phyloP scores from a whole-genome alignment of 768 basidiomycete species.

The Mycena epipterygia region DNA sequence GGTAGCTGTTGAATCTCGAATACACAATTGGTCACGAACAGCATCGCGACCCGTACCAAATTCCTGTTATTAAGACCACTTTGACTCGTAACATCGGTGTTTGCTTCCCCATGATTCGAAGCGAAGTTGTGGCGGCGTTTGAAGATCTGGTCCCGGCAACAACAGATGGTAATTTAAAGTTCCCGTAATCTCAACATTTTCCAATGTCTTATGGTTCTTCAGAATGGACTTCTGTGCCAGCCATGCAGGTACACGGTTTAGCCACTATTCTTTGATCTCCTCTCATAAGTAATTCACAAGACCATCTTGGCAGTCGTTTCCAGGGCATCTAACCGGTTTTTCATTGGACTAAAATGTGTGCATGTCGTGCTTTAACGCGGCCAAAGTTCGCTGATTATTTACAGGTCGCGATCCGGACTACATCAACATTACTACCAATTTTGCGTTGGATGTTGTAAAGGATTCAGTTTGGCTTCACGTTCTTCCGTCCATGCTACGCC shows the following conservation, averaged over 20 bases:
- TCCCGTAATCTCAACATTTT: neutral
- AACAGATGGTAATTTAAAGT: slow-evolving; percentile 42
- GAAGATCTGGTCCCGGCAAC: slow-evolving; percentile 50
- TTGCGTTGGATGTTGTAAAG: slow-evolving; percentile 3
- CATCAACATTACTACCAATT: slow-evolving; percentile 22
- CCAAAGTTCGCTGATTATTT: neutral
- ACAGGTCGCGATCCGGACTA: slow-evolving; percentile 32
- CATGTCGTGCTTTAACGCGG: neutral
- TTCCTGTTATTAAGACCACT: slow-evolving; percentile 45
- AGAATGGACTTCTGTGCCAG: slow-evolving; percentile 30
- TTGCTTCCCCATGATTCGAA: slow-evolving; percentile 55
- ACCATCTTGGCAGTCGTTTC: slow-evolving; percentile 20
- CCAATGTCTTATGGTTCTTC: neutral
- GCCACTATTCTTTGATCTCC: neutral
- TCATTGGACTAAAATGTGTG: slow-evolving; percentile 29
- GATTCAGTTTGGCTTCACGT: slow-evolving; percentile 14
- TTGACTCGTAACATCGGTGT: slow-evolving; percentile 55
- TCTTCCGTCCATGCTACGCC: slow-evolving; percentile 19
- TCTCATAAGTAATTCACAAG: neutral
- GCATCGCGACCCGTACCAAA: slow-evolving; percentile 46
- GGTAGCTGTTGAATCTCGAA: slow-evolving; percentile 52
- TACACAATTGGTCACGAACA: slow-evolving; percentile 55
- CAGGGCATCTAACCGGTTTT: slow-evolving; percentile 23
- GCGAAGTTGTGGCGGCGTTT: slow-evolving; percentile 60
- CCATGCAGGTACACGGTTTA: slow-evolving; percentile 21